phyloP scores from a whole-genome alignment of 2,329 filamentous ascomycete genomes.

The Penicillium rolfsii region DNA sequence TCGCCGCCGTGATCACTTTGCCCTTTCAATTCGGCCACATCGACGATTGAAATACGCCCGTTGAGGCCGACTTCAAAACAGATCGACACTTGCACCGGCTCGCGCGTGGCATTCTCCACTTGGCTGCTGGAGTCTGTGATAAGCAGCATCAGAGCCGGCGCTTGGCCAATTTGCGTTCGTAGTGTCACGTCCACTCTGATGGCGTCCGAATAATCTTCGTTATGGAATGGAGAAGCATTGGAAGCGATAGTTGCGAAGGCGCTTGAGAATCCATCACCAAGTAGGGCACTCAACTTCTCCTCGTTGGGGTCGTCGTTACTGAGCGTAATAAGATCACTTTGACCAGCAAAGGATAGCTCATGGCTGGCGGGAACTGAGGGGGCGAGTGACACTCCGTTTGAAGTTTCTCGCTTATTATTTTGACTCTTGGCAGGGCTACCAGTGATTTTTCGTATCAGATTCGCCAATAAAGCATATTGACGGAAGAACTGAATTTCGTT shows the following conservation, averaged over 20 bases:
- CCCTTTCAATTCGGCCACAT: conserved; percentile 39
- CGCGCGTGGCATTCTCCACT: conserved; percentile 11
- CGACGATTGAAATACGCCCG: conserved; percentile 44
- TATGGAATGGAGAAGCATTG: conserved; percentile 4
- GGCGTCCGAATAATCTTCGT: conserved; percentile 24
- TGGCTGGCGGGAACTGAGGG: conserved; percentile 10
- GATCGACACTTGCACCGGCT: conserved; percentile 37
- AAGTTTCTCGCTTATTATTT: conserved; percentile 12
- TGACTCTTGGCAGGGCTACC: conserved; percentile 24
- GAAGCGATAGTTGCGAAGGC: conserved; percentile 1
- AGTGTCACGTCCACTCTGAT: conserved; percentile 45
- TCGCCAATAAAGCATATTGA: conserved; percentile 49
- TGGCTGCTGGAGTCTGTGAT: conserved; percentile 33
- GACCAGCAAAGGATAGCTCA: conserved; percentile 18
- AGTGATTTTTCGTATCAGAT: conserved; percentile 44
- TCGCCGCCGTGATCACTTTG: conserved; percentile 20
- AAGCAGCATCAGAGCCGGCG: conserved; percentile 44
- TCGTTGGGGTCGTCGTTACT: conserved; percentile 49
- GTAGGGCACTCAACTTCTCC: conserved; percentile 62
- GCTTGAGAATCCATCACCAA: conserved; percentile 24
- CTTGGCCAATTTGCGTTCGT: conserved; percentile 44
- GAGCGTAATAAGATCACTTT: conserved; percentile 30
- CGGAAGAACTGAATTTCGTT: conserved; percentile 41
- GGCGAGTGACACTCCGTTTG: conserved; percentile 10
- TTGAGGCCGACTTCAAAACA: conserved; percentile 47